phyloP scores from a whole-genome alignment of 495 filamentous ascomycete genomes.

The Penicillium roqueforti region DNA sequence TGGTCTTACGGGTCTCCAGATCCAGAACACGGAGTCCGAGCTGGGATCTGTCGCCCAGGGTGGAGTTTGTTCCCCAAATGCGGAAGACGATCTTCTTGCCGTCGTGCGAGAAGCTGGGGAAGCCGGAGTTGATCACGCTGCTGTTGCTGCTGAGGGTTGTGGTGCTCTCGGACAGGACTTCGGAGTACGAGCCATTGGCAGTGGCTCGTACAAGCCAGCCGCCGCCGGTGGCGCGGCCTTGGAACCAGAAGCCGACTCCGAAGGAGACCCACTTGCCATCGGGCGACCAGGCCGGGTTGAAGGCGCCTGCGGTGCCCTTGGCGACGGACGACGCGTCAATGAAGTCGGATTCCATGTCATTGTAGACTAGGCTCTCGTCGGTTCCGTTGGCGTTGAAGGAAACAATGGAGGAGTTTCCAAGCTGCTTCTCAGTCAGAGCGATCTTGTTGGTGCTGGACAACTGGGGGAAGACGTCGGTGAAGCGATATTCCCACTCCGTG shows the following conservation, averaged over 20 bases:
- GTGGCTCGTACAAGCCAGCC: conserved; percentile 25
- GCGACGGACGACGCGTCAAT: background rate
- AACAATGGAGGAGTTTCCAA: conserved; percentile 28
- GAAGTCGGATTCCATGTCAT: background rate
- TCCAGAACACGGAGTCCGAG: conserved; percentile 28
- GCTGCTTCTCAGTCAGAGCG: conserved; percentile 26
- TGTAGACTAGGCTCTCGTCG: background rate
- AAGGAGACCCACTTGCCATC: conserved; percentile 30
- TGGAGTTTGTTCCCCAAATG: conserved; percentile 24
- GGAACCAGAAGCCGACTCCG: conserved; percentile 33
- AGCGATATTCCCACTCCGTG: conserved; percentile 33
- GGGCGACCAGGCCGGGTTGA: conserved; percentile 27
- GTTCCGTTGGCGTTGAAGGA: background rate
- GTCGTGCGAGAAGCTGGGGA: conserved; percentile 29
- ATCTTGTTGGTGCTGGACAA: conserved; percentile 12
- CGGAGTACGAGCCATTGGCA: conserved; percentile 22
- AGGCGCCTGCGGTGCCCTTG: conserved; percentile 18
- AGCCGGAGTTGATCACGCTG: conserved; percentile 23
- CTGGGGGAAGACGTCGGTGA: conserved; percentile 34
- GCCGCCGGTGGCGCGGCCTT: conserved; percentile 13
- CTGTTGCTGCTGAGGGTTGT: conserved; percentile 8
- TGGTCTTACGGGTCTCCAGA: conserved; percentile 21
- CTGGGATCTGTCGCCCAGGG: conserved; percentile 13
- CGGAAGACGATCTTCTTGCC: conserved; percentile 31
- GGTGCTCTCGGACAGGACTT: conserved; percentile 20